Evolutionary conservation across 441 rosid genomes (phyloP).

Genomic region (Hura crepitans): DNA sequence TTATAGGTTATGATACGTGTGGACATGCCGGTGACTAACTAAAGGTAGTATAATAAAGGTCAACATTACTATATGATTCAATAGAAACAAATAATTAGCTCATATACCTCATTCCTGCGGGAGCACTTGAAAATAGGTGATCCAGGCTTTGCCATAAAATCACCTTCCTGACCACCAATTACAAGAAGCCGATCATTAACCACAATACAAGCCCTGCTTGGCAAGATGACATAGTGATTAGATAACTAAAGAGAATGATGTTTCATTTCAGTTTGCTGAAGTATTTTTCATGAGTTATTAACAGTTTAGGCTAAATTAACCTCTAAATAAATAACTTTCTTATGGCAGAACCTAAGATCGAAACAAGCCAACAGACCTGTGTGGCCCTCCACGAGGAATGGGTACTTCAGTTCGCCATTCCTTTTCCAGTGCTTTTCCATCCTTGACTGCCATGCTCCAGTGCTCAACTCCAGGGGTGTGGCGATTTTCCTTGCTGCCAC

Average conservation of each 20-base stretch:
- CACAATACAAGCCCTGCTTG: conserved; percentile 61
- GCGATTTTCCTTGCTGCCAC: conserved; percentile 89
- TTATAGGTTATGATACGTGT: neutral
- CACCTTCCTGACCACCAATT: conserved; percentile 94
- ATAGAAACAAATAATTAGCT: neutral
- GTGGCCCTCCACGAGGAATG: conserved; percentile 96
- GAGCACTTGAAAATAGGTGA: conserved; percentile 89
- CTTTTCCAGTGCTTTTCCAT: conserved; percentile 62
- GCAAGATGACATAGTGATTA: conserved; percentile 13
- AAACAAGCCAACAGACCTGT: conserved; percentile 43
- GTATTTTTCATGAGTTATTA: neutral
- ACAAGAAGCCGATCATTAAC: conserved; percentile 55
- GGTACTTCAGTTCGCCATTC: conserved; percentile 63
- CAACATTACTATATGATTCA: neutral
- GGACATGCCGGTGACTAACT: neutral
- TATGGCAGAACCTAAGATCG: neutral
- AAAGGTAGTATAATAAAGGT: neutral
- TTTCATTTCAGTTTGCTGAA: neutral
- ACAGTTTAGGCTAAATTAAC: neutral
- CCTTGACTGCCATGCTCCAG: conserved; percentile 85
- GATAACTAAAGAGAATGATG: neutral
- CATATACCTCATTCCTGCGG: conserved; percentile 65
- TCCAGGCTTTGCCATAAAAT: conserved; percentile 95
- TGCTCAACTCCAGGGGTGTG: conserved; percentile 75
- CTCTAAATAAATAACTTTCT: neutral